Conservation (phyloP, 2,329 filamentous ascomycete genomes). For the Ascomycota sp. region DNA sequence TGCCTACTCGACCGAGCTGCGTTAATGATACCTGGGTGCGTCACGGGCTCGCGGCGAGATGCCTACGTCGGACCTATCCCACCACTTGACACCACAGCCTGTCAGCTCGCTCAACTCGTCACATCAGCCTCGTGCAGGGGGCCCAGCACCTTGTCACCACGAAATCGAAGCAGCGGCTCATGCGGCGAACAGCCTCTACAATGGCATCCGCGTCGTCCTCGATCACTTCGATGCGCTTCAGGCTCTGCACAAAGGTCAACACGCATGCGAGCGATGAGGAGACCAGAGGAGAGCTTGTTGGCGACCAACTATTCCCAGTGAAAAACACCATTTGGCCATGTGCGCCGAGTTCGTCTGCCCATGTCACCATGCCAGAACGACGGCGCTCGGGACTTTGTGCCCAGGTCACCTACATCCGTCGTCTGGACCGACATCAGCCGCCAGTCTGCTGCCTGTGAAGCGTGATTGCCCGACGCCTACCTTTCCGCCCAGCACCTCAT, state of each 20-base stretch:
- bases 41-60: not conserved
- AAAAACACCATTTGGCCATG: constrained; percentile 42
- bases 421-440: constrained; percentile 8
- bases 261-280: not conserved
- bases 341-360: constrained; percentile 39
- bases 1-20: constrained; percentile 30
- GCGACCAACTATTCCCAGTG: constrained; percentile 30
- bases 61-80: constrained; percentile 84
- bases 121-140: not conserved
- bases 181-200: constrained; percentile 61
- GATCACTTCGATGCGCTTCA: constrained; percentile 82
- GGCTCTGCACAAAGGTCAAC: constrained; percentile 19
- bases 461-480: constrained; percentile 21
- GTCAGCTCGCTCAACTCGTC: not conserved
- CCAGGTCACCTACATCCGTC: constrained; percentile 16
- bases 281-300: too few species aligned
- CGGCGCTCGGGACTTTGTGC: not conserved
- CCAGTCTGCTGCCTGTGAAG: not conserved
- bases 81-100: constrained; percentile 26
- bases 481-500: constrained; percentile 89
- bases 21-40: not conserved
- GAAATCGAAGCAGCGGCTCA: constrained; percentile 81
- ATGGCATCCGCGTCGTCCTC: constrained; percentile 83
- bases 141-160: constrained; percentile 51
- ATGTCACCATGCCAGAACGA: too few species aligned